Percentiles rank a stretch among this genome's conserved stretches.
phyloP scores from a whole-genome alignment of 1,284 basidiomycete species.

The Lentinula novae-zelandiae region DNA sequence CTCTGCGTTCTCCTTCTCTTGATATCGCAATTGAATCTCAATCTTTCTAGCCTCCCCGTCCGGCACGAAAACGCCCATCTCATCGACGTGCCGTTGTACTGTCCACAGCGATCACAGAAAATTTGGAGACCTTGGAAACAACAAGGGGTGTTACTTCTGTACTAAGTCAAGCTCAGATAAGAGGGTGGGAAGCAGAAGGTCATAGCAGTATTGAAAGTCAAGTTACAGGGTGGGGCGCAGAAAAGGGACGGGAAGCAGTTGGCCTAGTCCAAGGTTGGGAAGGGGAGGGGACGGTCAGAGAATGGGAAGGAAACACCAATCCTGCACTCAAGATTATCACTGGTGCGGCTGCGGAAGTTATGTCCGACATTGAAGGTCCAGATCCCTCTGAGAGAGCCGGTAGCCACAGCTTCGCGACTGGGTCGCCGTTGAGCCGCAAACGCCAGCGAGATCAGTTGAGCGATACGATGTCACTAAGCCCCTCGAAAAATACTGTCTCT shows the following conservation, averaged over 20 bases:
- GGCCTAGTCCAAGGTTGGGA: not conserved
- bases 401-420: too few species aligned
- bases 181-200: not conserved
- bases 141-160: too few species aligned
- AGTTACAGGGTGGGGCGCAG: not conserved
- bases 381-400: too few species aligned
- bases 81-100: not conserved
- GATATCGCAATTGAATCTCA: not conserved
- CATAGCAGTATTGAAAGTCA: not conserved
- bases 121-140: not conserved
- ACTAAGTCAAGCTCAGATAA: not conserved
- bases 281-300: not conserved
- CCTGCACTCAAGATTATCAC: too few species aligned
- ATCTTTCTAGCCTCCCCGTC: not conserved
- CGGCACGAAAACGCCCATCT: not conserved
- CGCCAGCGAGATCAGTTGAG: not conserved
- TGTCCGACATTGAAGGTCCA: too few species aligned
- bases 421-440: too few species aligned
- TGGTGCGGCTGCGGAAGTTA: too few species aligned
- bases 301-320: not conserved
- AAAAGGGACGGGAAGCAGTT: not conserved
- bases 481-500: not conserved
- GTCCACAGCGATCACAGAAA: not conserved
- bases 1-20: not conserved
- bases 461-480: not conserved